Percentiles rank a stretch among this genome's conserved stretches.
Conservation (phyloP, 1,139 yeast species). For the Kurtzmaniella quercitrusa region DNA sequence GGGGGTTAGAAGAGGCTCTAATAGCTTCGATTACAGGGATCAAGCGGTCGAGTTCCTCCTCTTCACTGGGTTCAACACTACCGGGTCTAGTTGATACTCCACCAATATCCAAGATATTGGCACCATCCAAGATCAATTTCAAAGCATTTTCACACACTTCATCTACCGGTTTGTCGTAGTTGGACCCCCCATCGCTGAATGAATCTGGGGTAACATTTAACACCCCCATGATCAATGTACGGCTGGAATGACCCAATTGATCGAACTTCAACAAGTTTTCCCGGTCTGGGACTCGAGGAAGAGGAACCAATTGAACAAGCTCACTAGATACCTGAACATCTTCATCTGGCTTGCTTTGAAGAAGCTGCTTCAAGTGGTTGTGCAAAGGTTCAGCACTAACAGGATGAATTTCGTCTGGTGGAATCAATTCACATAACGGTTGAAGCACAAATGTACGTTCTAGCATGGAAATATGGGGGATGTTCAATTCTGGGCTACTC, state of each 20-base stretch:
- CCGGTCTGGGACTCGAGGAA: slow-evolving; percentile 21
- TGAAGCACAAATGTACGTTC: slow-evolving; percentile 87
- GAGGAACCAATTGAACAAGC: slow-evolving; percentile 43
- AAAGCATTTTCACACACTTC: slow-evolving; percentile 34
- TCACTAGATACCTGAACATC: slow-evolving; percentile 44
- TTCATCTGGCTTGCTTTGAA: slow-evolving; percentile 29
- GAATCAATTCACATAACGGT: slow-evolving; percentile 78
- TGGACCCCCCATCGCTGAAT: slow-evolving; percentile 84
- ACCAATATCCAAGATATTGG: slow-evolving; percentile 78
- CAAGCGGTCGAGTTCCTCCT: slow-evolving; percentile 63
- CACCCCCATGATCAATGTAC: slow-evolving; percentile 74
- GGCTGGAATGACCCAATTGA: slow-evolving; percentile 6
- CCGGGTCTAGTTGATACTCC: slow-evolving; percentile 93
- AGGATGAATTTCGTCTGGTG: slow-evolving; percentile 68
- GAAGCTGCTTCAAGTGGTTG: slow-evolving; percentile 60
- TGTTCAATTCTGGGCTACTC: slow-evolving; percentile 54
- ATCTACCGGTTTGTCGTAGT: slow-evolving; percentile 21
- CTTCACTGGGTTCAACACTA: slow-evolving; percentile 51
- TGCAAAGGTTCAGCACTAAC: slow-evolving; percentile 78
- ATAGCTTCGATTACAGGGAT: slow-evolving; percentile 66
- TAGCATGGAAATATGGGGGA: slow-evolving; percentile 86
- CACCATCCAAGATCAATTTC: slow-evolving; percentile 51
- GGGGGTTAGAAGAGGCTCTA: slow-evolving; percentile 29
- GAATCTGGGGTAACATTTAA: slow-evolving; percentile 92
- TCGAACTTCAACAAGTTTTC: slow-evolving; percentile 10